Evolutionary conservation across 495 filamentous ascomycete genomes (phyloP).

Genomic region (Penicillium lagena): DNA sequence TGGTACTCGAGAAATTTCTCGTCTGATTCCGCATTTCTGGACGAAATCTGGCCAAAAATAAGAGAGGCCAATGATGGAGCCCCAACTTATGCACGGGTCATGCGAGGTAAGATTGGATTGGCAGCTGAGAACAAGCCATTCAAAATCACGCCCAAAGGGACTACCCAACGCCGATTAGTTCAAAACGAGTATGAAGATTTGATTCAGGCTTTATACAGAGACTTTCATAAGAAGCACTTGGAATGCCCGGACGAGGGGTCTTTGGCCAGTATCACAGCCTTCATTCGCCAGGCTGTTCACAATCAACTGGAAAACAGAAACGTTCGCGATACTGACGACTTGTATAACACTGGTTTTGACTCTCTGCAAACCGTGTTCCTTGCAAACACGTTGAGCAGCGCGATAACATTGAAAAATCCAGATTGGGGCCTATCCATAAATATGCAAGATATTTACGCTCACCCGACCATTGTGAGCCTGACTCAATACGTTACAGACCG

Average conservation of each 20-base stretch:
- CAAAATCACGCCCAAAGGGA: conserved; percentile 45
- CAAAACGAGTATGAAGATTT: conserved; percentile 41
- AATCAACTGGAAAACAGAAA: conserved; percentile 2
- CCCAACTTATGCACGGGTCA: conserved; percentile 6
- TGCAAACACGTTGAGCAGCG: conserved; percentile 8
- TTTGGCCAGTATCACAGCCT: conserved; percentile 1
- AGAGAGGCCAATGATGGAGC: conserved; percentile 11
- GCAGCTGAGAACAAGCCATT: conserved; percentile 42
- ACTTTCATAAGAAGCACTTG: conserved; percentile 4
- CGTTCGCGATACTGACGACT: background rate
- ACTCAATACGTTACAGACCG: too few relatives aligned
- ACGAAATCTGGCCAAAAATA: conserved; percentile 46
- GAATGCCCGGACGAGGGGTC: background rate
- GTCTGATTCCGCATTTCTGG: too few relatives aligned
- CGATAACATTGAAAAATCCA: conserved; percentile 1
- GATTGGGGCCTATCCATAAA: conserved; percentile 13
- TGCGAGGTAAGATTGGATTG: conserved; percentile 14
- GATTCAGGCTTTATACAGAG: conserved; percentile 39
- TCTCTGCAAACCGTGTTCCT: conserved; percentile 15
- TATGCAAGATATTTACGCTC: too few relatives aligned
- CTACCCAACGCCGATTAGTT: conserved; percentile 38
- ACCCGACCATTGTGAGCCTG: too few relatives aligned
- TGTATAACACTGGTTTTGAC: conserved; percentile 8
- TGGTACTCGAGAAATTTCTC: conserved; percentile 33
- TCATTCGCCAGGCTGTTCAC: background rate